A percentile compares a stretch with the other conserved stretches of the same genome.
Evolutionary conservation across 768 basidiomycete species (phyloP).

Genomic region (Tylopilus intermedius): DNA sequence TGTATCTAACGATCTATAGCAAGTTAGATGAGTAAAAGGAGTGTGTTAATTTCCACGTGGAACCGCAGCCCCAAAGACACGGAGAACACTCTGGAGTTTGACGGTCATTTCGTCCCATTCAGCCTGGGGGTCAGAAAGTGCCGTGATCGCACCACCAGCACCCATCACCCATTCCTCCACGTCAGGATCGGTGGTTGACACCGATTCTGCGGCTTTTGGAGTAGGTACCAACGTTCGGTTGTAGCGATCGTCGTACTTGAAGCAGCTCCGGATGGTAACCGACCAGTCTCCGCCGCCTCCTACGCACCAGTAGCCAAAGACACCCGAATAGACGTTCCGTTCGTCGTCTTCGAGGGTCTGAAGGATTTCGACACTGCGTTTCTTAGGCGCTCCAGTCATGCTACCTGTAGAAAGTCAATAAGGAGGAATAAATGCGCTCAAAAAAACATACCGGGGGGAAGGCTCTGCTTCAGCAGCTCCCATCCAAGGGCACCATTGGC

Average conservation of each 20-base stretch:
- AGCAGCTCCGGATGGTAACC: constrained; percentile 90
- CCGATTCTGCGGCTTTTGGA: constrained; percentile 5
- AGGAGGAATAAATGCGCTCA: background rate
- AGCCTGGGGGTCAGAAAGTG: constrained; percentile 73
- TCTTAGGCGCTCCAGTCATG: constrained; percentile 97
- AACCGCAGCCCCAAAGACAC: constrained; percentile 47
- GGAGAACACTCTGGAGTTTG: constrained; percentile 78
- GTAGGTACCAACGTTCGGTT: constrained; percentile 8
- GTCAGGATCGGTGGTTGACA: constrained; percentile 10
- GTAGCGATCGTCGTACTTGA: constrained; percentile 54
- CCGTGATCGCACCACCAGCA: constrained; percentile 96
- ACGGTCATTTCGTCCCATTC: constrained; percentile 94
- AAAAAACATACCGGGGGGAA: constrained; percentile 70
- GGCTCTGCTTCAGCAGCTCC: constrained; percentile 70
- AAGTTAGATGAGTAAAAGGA: background rate
- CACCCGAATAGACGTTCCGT: constrained; percentile 84
- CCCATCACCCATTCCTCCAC: constrained; percentile 72
- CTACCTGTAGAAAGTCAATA: constrained; percentile 51
- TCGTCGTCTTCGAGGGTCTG: constrained; percentile 69
- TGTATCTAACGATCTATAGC: constrained; percentile 11
- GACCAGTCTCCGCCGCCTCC: constrained; percentile 90
- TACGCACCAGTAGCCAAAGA: constrained; percentile 89
- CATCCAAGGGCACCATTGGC: constrained; percentile 56
- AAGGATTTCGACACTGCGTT: constrained; percentile 87
- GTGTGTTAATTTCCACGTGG: constrained; percentile 19